Base-by-base conservation (phyloP, 305 asterid genomes). In the Lippia alba region DNA sequence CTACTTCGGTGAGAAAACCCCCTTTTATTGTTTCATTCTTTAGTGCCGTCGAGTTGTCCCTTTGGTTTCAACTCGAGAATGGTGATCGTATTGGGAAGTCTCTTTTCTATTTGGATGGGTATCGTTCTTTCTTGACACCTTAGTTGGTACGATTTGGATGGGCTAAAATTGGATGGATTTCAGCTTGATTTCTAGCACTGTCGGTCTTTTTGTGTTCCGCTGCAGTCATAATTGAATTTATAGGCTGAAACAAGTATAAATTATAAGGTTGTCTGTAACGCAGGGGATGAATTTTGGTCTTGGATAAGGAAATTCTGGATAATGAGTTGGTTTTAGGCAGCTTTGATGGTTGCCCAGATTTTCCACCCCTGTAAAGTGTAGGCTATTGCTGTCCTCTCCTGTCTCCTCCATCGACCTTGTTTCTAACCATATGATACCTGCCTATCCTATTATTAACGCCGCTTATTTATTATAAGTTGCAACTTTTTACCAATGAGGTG, bases 1-100 rank as follows among this genome's bases (percentile, higher is more conserved):
- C 72, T 93, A 93, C 79, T 93, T 93, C 58, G 96, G 97, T 93
- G 84, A 61, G 84, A 61, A 8, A 34, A 16, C 4, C 32, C 44
- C 57, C 48, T 16, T 15, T 6, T n/a, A 12, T 56, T 4, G 16
- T 55, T 55, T 1, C 19, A 59, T 44, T 44, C 36, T 34, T 60
- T 56, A 14, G 16, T 53, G 30, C 41, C 64, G 0, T 8, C 12
- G 64, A 20, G 44, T 16, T 39, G 10, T 41, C 56, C 8, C 61
- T 69, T 19, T 59, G 11, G 8, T 39, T 14, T 56, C n/a, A 17
- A 15, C 18, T 20, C 10, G 18, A 58, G 15, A 59, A 8, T 60
- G 33, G 33, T 64, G 33, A 48, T 49, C 18, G 8, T 39, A 14
- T 12, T 51, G 20, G 32, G 55, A 10, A 15, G n/a, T 33, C 60